Base-by-base conservation (phyloP, 306 rosid genomes). In the Quercus engelmannii region DNA sequence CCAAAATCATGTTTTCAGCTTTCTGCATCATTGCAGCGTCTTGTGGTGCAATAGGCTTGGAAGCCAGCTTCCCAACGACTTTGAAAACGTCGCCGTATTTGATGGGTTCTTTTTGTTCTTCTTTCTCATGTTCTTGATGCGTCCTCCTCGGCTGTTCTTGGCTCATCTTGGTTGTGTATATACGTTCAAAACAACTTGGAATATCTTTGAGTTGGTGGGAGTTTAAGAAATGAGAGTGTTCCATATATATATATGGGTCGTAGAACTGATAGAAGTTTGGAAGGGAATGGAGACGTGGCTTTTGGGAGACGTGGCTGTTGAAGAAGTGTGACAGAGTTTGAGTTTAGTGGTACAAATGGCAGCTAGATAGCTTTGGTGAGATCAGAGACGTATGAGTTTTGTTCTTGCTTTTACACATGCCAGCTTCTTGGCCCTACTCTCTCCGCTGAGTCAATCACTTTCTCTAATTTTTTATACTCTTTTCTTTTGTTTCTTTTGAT, bases 21-120 rank as follows among this genome's bases (percentile, higher is more conserved):
- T 90, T 87, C 82, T 92, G 92, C 97, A 94, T 92, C 97, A 88
- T 91, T 76, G 89, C 85, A 0, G 97, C 98, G 15, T 95, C 94
- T 55, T 76, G 86, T 1, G 95, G 98, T 3, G 92, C 84, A 15
- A 94, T 67, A 0, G 89, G 78, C 85, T 86, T 83, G 59, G 87
- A 19, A 0, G 92, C 92, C 1, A 90, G 93, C 8, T 91, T 86
- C 1, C 92, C 93, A 26, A 87, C 82, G 43, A 94, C 88, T 4
- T 74, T 28, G 35, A 90, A 92, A 74, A 90, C 87, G 83, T 90
- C 93, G 55, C 91, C 91, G 83, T 90, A 91, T 72, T 81, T 94
- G 74, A 92, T 79, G 9, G 97, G 78, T 4, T 73, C 86, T 23
- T 81, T 59, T 4, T 49, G 79, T 3, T 73, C 86, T 33, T 81